Conservation (phyloP, 1,284 basidiomycete genomes). For the Naganishia sp. region DNA sequence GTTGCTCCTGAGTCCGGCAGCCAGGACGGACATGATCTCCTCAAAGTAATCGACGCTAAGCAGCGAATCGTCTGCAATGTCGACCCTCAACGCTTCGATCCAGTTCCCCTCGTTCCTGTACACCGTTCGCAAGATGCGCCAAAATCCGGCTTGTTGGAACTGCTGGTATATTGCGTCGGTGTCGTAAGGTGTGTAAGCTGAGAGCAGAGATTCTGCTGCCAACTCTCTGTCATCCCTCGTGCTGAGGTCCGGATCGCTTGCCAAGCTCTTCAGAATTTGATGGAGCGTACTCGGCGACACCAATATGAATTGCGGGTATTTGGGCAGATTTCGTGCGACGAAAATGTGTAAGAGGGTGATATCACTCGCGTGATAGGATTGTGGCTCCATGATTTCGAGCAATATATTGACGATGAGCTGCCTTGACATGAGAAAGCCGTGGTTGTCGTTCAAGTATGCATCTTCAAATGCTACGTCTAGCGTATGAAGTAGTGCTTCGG, state of each 20-base stretch:
- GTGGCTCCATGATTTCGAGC: conserved; percentile 67
- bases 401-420: conserved; percentile 82
- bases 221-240: conserved; percentile 92
- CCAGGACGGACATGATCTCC: conserved; percentile 64
- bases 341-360: conserved; percentile 90
- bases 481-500: conserved; percentile 91
- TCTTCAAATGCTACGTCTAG: conserved; percentile 96
- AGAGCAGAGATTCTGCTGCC: conserved; percentile 92
- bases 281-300: conserved; percentile 70
- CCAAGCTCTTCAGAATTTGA: conserved; percentile 73
- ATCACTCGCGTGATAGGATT: conserved; percentile 60
- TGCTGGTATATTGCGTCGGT: conserved; percentile 66
- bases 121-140: conserved; percentile 79
- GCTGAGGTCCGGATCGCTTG: conserved; percentile 67
- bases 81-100: conserved; percentile 70
- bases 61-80: conserved; percentile 72
- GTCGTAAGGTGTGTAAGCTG: conserved; percentile 81
- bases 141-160: conserved; percentile 85
- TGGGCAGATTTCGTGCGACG: conserved; percentile 91
- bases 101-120: conserved; percentile 76
- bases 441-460: conserved; percentile 78
- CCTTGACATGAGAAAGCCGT: conserved; percentile 64
- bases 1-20: conserved; percentile 55
- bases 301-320: conserved; percentile 87
- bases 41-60: conserved; percentile 65